phyloP scores from a whole-genome alignment of 805 yeast genomes.

The Scheffersomyces stipitis region DNA sequence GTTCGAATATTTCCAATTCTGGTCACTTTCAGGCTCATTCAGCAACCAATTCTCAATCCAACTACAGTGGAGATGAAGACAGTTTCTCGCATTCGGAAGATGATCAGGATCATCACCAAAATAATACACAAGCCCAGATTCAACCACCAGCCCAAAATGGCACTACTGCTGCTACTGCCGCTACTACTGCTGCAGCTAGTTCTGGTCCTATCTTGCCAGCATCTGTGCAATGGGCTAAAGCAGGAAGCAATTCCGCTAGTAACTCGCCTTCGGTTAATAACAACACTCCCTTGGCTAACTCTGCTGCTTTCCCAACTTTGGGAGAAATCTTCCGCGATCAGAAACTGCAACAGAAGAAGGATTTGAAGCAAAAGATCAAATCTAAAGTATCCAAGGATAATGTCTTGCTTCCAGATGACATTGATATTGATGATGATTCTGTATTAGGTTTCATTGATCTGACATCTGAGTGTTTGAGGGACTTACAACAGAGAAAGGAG shows the following conservation, averaged over 20 bases:
- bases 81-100: conserved; percentile 3
- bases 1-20: conserved; percentile 18
- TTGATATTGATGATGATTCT: conserved; percentile 45
- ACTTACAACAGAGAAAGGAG: conserved; percentile 34
- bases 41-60: neutral
- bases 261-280: conserved; percentile 39
- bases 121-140: neutral
- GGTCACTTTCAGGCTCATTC: neutral
- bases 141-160: conserved; percentile 1
- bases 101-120: conserved; percentile 3
- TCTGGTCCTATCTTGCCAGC: conserved; percentile 60
- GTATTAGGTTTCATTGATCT: conserved; percentile 51
- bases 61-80: conserved; percentile 12
- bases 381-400: conserved; percentile 24
- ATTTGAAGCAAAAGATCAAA: conserved; percentile 29
- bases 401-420: conserved; percentile 45
- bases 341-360: conserved; percentile 29
- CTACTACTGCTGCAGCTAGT: conserved; percentile 12
- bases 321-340: conserved; percentile 46
- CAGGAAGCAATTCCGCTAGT: conserved; percentile 22
- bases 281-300: conserved; percentile 40
- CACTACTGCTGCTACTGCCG: conserved; percentile 10
- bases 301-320: conserved; percentile 60
- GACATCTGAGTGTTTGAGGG: conserved; percentile 42
- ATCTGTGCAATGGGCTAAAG: conserved; percentile 64